Percentiles rank a stretch among this genome's conserved stretches.
Conservation (phyloP, 352 stramenopile species). For the Pythium chondricola region DNA sequence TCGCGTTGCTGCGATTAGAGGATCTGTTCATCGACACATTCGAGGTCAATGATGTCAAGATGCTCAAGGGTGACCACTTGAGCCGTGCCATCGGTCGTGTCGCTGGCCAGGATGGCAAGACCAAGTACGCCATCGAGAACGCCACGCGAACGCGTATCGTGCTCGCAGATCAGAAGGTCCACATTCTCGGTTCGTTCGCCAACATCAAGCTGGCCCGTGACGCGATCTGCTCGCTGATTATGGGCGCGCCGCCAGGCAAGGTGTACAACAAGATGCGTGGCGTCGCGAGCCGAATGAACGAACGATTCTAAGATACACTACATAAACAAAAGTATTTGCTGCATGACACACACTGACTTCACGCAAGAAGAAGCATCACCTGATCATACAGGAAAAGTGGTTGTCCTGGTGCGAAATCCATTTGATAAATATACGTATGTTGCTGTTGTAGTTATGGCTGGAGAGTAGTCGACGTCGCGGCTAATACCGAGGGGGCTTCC, state of each 20-base stretch:
- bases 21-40: conserved; percentile 99
- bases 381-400: too few species aligned
- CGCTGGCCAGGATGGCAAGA: conserved; percentile 99
- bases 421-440: conserved; percentile 63
- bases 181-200: conserved; percentile 97
- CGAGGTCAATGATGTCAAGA: conserved; percentile 96
- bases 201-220: conserved; percentile 98
- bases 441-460: conserved; percentile 1
- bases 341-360: too few species aligned
- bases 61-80: conserved; percentile 98
- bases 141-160: conserved; percentile 98
- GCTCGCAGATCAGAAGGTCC: conserved; percentile 96
- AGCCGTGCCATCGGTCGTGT: conserved; percentile 97
- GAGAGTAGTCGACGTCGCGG: too few species aligned
- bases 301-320: conserved; percentile 81
- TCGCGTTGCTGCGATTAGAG: conserved; percentile 98
- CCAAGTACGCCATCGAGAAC: conserved; percentile 99
- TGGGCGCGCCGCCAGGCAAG: conserved; percentile 98
- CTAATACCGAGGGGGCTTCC: conserved; percentile 7
- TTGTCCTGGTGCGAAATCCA: too few species aligned
- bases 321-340: too few species aligned
- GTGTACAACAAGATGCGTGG: conserved; percentile 99
- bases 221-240: conserved; percentile 87
- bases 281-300: conserved; percentile 98
- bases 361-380: background rate